Conservation (phyloP, 2,329 filamentous ascomycete genomes). For the Celoporthe dispersa region DNA sequence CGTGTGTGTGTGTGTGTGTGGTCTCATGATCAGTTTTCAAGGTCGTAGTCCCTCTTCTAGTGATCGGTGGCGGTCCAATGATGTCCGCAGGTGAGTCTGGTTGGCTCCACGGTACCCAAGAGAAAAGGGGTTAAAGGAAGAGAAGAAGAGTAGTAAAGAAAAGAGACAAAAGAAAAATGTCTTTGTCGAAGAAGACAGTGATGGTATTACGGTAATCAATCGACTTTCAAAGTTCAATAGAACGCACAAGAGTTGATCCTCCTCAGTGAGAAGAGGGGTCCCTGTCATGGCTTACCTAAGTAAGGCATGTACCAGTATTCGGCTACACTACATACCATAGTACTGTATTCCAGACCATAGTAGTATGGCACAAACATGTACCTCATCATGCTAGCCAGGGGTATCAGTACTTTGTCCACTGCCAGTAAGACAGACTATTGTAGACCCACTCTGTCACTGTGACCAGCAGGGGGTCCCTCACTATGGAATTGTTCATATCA, state of each 20-base stretch:
- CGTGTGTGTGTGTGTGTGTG: neutral
- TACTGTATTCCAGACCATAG: too few species aligned
- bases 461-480: constrained; percentile 2
- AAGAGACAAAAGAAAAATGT: too few species aligned
- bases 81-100: neutral
- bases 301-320: neutral
- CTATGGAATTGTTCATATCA: neutral
- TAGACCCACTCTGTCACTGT: neutral
- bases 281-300: neutral
- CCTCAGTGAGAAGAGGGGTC: neutral
- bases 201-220: too few species aligned
- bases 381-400: too few species aligned
- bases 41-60: neutral
- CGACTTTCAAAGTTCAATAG: neutral
- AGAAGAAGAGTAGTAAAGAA: too few species aligned
- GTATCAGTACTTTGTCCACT: too few species aligned
- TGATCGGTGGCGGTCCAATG: neutral
- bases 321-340: too few species aligned
- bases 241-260: neutral
- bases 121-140: too few species aligned
- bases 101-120: neutral
- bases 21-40: neutral
- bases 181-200: too few species aligned
- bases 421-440: neutral
- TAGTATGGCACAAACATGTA: too few species aligned